Conservation (phyloP, 2,329 filamentous ascomycete genomes). For the Cephalotrichum gorgonifer region DNA sequence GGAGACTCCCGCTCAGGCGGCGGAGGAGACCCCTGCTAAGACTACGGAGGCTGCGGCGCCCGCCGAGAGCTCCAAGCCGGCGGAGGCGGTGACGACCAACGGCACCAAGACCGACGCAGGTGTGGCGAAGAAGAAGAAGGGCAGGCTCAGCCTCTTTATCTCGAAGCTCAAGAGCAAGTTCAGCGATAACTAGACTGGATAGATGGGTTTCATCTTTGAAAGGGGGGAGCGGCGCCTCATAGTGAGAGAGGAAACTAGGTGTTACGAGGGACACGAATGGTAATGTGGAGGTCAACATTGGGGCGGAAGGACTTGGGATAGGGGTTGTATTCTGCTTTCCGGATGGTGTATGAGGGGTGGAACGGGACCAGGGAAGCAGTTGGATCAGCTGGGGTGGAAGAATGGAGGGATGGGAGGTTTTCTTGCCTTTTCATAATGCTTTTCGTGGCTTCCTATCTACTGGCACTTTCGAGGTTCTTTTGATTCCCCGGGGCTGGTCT, state of each 20-base stretch:
- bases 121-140: slow-evolving; percentile 50
- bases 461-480: neutral
- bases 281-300: neutral
- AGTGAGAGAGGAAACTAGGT: no score
- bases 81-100: slow-evolving; percentile 10
- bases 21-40: neutral
- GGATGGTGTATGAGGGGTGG: neutral
- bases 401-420: neutral
- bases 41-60: neutral
- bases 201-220: neutral
- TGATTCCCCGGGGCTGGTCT: neutral
- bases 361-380: neutral
- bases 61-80: slow-evolving; percentile 5
- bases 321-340: no score
- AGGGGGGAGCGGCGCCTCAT: no score
- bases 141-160: slow-evolving; percentile 53
- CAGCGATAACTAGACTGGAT: neutral
- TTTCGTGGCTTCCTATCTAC: neutral
- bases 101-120: slow-evolving; percentile 15
- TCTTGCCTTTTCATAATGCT: neutral
- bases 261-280: no score
- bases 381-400: neutral
- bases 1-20: slow-evolving; percentile 4
- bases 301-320: neutral
- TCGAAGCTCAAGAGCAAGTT: slow-evolving; percentile 24